These are phyloP conservation scores for Pneumocystis wakefieldiae DNA, from an alignment of 1,139 yeast species.

Conservation along the genomic window DNA sequence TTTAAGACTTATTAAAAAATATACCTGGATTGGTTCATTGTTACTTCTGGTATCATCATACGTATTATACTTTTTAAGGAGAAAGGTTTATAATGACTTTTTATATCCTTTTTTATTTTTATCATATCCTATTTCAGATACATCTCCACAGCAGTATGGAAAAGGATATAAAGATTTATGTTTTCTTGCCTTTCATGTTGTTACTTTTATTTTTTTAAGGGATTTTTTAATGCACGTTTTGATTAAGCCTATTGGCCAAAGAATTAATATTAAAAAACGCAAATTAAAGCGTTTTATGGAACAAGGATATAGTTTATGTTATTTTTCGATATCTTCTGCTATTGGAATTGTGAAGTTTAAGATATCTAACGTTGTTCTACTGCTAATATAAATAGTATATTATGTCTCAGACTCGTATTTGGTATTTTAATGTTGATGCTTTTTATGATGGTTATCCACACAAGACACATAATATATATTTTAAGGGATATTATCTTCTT, in stretches of 20 bases:
- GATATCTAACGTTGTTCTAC: not conserved
- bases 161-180: conserved; percentile 75
- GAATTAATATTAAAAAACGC: conserved; percentile 3
- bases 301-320: conserved; percentile 71
- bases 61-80: not conserved
- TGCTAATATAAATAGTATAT: conserved; percentile 32
- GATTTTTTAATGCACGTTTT: conserved; percentile 80
- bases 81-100: conserved; percentile 12
- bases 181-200: conserved; percentile 65
- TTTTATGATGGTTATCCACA: conserved; percentile 78
- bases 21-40: not conserved
- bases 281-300: conserved; percentile 78
- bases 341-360: conserved; percentile 39
- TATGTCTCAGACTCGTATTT: conserved; percentile 67
- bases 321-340: conserved; percentile 71
- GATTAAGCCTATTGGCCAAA: conserved; percentile 58
- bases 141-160: conserved; percentile 37
- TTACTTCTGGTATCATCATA: not conserved
- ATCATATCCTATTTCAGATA: conserved; percentile 10
- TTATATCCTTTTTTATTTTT: conserved; percentile 7
- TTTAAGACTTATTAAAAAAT: not conserved
- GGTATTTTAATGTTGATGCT: conserved; percentile 76
- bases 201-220: conserved; percentile 77
- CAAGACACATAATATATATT: conserved; percentile 49
- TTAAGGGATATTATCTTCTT: conserved; percentile 69